phyloP scores from a whole-genome alignment of 2,329 filamentous ascomycete species.

The Botrytis hyacinthi region DNA sequence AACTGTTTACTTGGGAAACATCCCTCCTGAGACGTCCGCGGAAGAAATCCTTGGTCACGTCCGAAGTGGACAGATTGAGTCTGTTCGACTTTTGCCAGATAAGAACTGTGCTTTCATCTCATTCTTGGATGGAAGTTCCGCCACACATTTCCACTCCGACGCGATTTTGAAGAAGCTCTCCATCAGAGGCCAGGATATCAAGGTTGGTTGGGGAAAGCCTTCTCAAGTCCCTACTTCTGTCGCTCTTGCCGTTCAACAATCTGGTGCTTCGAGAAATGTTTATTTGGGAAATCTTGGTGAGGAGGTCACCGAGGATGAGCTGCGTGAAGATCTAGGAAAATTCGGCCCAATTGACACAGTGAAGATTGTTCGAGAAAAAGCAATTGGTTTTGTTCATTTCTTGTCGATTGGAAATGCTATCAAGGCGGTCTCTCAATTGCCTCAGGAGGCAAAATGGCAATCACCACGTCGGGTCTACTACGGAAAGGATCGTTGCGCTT shows the following conservation, averaged over 20 bases:
- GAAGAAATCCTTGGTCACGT: slow-evolving; percentile 97
- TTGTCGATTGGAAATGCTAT: slow-evolving; percentile 96
- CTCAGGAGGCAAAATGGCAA: slow-evolving; percentile 96
- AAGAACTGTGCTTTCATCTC: slow-evolving; percentile 99
- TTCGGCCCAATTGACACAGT: slow-evolving; percentile 96
- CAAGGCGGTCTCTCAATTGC: slow-evolving; percentile 94
- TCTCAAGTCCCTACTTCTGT: slow-evolving; percentile 97
- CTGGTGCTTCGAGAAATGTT: slow-evolving; percentile 92
- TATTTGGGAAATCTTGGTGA: slow-evolving; percentile 93
- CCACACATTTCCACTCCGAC: slow-evolving; percentile 98
- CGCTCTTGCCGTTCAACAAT: slow-evolving; percentile 95
- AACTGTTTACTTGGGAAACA: slow-evolving; percentile 96
- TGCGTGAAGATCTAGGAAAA: slow-evolving; percentile 92
- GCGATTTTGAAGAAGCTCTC: slow-evolving; percentile 99
- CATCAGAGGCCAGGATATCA: slow-evolving; percentile 98
- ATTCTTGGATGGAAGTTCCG: slow-evolving; percentile 94
- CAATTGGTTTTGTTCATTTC: slow-evolving; percentile 96
- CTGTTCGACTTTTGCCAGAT: slow-evolving; percentile 92
- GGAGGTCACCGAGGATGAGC: slow-evolving; percentile 84
- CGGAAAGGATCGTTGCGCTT: slow-evolving; percentile 96
- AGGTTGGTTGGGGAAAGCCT: slow-evolving; percentile 98
- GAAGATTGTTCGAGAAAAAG: slow-evolving; percentile 97
- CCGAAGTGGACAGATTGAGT: slow-evolving; percentile 96
- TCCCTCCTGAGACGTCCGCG: slow-evolving; percentile 93
- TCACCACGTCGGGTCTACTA: slow-evolving; percentile 95